Evolutionary conservation across 148 eudicot species (phyloP).

Genomic region (Dysphania ambrosioides): DNA sequence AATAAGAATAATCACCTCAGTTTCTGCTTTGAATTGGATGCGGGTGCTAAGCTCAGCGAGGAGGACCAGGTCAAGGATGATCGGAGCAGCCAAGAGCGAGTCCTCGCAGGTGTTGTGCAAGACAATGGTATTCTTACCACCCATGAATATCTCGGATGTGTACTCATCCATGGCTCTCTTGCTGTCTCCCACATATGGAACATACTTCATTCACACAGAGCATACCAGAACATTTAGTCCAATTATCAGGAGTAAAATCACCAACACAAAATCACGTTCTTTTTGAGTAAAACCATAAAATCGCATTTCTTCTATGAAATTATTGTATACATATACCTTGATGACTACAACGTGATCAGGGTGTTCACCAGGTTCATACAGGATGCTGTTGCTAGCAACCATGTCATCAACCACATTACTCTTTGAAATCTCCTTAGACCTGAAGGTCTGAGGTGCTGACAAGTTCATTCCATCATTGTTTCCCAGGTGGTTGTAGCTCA

Average conservation of each 20-base stretch:
- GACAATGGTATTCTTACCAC: conserved; percentile 86
- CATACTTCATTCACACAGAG: conserved; percentile 47
- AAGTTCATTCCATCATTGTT: conserved; percentile 99
- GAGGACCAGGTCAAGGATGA: conserved; percentile 87
- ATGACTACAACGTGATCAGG: conserved; percentile 98
- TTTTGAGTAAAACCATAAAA: too few species aligned
- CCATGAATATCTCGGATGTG: conserved; percentile 97
- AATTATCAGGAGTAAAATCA: neutral
- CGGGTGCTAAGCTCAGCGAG: conserved; percentile 93
- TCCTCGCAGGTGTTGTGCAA: conserved; percentile 98
- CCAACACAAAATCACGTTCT: too few species aligned
- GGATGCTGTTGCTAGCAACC: conserved; percentile 93
- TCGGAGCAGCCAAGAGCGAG: conserved; percentile 92
- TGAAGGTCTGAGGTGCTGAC: conserved; percentile 95
- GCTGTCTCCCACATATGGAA: conserved; percentile 95
- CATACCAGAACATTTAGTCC: neutral
- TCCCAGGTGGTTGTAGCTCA: conserved; percentile 99
- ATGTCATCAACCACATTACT: conserved; percentile 99
- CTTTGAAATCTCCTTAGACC: conserved; percentile 95
- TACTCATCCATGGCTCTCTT: conserved; percentile 99
- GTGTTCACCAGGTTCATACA: conserved; percentile 95
- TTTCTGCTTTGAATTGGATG: conserved; percentile 85
- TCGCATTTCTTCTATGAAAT: neutral
- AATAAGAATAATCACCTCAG: conserved; percentile 49
- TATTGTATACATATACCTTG: conserved; percentile 53